Base-by-base conservation (phyloP, 1,139 yeast genomes). In the Cylindricascospora bacillispora region DNA sequence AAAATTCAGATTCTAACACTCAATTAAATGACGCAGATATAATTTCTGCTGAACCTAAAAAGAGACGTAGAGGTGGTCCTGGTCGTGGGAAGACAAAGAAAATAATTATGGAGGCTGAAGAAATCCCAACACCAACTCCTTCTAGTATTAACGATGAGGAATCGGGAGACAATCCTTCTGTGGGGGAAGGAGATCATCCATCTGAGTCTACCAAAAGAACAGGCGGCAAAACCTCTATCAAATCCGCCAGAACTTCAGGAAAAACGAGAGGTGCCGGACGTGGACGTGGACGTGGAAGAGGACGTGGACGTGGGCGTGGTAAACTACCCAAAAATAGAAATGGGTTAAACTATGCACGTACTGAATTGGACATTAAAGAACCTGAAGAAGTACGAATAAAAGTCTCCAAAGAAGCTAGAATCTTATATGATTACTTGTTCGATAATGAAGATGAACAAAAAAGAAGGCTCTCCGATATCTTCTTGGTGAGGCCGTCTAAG, bases 401-500 rank as follows among this genome's bases (percentile, higher is more conserved):
- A 6, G 65, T 73, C 25, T 32, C 47, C 7, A 32, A 36, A 27
- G 28, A 46, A 15, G 56, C 54, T 6, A 37, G 39, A 15, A 31
- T 26, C 9, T 29, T 52, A 11, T 65, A 64, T 42, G 62, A 65
- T n/a, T 52, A 56, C 28, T 49, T 73, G 15, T 44, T 63, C 31
- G 58, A 59, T 28, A 63, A 62, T 41, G 49, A 56, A 15, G 66
- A 68, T 53, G 65, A 63, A 33, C 57, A 56, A 30, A 64, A 48
- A 30, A 39, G 61, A 37, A 34, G 59, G 39, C 57, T 73, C 34
- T 67, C 79, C 38, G 82, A 73, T 28, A 61, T 79, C 30, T 79
- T 79, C 47, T 52, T 74, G 52, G 70, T 67, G 4, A 73, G 68
- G 39, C 94, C 94, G 5, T 70, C 92, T 0, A 72, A 67, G 45